Conservation (phyloP, 2,329 filamentous ascomycete genomes). For the Beauveria varroae region DNA sequence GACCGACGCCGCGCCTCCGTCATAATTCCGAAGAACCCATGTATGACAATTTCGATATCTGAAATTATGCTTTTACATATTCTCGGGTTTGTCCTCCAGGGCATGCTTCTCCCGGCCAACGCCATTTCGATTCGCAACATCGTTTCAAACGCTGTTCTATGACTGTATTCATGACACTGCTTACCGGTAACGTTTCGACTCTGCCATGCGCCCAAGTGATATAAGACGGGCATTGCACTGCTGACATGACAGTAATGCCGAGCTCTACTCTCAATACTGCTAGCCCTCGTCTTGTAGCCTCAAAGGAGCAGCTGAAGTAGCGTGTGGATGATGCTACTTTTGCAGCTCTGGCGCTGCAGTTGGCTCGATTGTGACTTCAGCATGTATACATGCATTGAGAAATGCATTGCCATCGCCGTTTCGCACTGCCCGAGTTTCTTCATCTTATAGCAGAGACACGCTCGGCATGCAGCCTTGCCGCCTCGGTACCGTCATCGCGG, state of each 20-base stretch:
- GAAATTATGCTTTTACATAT: neutral
- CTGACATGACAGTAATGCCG: too few relatives aligned
- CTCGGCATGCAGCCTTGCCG: slow-evolving; percentile 8
- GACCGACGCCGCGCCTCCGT: neutral
- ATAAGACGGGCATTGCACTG: too few relatives aligned
- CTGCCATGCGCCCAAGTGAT: too few relatives aligned
- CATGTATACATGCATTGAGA: neutral
- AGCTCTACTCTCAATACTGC: too few relatives aligned
- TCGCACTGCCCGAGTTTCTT: neutral
- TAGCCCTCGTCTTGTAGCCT: too few relatives aligned
- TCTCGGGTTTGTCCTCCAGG: too few relatives aligned
- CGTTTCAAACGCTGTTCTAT: too few relatives aligned
- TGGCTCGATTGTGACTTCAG: neutral
- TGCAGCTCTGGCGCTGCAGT: neutral
- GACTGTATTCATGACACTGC: too few relatives aligned
- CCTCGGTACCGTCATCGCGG: slow-evolving; percentile 18
- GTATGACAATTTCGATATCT: neutral
- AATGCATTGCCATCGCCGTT: neutral
- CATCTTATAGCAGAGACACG: neutral
- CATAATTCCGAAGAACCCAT: neutral
- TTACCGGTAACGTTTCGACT: too few relatives aligned
- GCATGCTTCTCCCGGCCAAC: too few relatives aligned
- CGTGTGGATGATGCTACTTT: neutral
- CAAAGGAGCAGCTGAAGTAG: neutral
- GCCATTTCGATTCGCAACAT: too few relatives aligned